Conservation (phyloP, 495 filamentous ascomycete genomes). For the Amniculicola lignicola region DNA sequence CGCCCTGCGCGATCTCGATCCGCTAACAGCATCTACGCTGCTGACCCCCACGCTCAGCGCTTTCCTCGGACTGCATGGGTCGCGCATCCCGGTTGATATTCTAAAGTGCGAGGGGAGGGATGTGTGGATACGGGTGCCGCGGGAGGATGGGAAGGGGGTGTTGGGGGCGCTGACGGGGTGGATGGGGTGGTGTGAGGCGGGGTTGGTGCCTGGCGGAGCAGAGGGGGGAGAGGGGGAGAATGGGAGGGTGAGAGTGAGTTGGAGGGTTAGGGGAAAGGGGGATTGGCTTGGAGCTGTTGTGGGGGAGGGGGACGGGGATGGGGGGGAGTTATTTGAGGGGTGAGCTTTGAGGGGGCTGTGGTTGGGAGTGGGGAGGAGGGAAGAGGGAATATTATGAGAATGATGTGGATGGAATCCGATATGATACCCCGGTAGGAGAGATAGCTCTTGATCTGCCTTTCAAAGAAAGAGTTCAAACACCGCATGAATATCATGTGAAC, state of each 20-base stretch:
- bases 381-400: too few relatives aligned
- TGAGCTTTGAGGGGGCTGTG: not conserved
- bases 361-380: too few relatives aligned
- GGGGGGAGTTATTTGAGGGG: conserved; percentile 20
- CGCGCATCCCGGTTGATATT: conserved; percentile 76
- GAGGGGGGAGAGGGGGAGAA: conserved; percentile 44
- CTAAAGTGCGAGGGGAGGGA: conserved; percentile 57
- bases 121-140: conserved; percentile 73
- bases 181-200: conserved; percentile 25
- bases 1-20: conserved; percentile 51
- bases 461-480: too few relatives aligned
- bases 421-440: too few relatives aligned
- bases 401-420: too few relatives aligned
- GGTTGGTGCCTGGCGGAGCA: conserved; percentile 33
- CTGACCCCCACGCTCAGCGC: conserved; percentile 70
- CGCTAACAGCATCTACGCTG: conserved; percentile 68
- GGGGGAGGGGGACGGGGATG: conserved; percentile 43
- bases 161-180: conserved; percentile 63
- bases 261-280: conserved; percentile 56
- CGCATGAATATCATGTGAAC: too few relatives aligned
- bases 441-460: too few relatives aligned
- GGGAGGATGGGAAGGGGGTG: conserved; percentile 63
- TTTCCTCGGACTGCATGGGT: conserved; percentile 75
- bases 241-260: conserved; percentile 47
- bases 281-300: conserved; percentile 53